phyloP scores from a whole-genome alignment of 2,329 filamentous ascomycete species.

The Pyricularia grisea region DNA sequence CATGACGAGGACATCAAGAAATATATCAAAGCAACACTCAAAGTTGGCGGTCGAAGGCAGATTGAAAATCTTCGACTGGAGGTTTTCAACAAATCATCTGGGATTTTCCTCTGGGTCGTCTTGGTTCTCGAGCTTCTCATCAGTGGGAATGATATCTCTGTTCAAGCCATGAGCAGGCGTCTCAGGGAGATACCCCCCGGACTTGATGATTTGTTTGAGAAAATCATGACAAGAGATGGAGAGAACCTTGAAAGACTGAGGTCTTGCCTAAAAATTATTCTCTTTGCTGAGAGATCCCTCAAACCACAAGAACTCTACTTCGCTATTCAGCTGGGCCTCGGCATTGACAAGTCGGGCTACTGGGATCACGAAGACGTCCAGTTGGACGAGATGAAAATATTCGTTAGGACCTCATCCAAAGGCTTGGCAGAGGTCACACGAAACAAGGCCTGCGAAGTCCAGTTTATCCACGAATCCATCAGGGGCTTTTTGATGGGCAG shows the following conservation, averaged over 20 bases:
- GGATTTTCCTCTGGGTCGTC: constrained; percentile 34
- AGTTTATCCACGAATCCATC: constrained; percentile 46
- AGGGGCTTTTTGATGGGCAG: constrained; percentile 33
- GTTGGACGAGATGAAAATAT: constrained; percentile 17
- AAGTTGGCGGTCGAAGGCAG: constrained; percentile 9
- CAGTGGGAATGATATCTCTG: constrained; percentile 17
- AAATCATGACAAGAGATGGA: constrained; percentile 38
- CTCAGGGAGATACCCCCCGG: constrained; percentile 25
- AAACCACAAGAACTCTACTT: constrained; percentile 31
- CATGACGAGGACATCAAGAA: constrained; percentile 24
- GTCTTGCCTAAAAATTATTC: constrained; percentile 41
- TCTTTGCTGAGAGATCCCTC: constrained; percentile 36
- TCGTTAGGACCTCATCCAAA: constrained; percentile 34
- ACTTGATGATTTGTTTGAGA: constrained; percentile 37
- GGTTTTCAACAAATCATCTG: constrained; percentile 25
- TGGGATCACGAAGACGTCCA: constrained; percentile 10
- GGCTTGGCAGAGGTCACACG: constrained; percentile 35
- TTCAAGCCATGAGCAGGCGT: constrained; percentile 15
- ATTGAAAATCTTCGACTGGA: constrained; percentile 12
- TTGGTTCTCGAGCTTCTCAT: constrained; percentile 29
- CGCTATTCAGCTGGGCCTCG: constrained; percentile 22
- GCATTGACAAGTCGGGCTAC: constrained; percentile 3
- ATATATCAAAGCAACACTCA: constrained; percentile 20
- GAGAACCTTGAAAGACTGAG: constrained; percentile 28
- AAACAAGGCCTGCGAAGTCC: constrained; percentile 23